Percentiles rank a stretch among this genome's conserved stretches.
Conservation (phyloP, 306 rosid genomes). For the Cucurbita moschata region DNA sequence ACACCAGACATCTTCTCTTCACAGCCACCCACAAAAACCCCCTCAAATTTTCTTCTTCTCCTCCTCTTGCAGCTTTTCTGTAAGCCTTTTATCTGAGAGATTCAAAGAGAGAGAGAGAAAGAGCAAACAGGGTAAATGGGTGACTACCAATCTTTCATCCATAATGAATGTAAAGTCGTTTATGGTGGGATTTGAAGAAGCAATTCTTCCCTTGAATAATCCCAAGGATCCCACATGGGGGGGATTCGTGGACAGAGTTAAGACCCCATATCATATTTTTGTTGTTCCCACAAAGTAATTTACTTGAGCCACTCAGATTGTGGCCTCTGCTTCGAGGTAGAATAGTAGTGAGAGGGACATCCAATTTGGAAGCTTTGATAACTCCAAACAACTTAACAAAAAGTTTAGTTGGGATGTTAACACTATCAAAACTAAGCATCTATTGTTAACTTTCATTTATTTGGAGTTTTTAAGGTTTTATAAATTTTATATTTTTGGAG, state of each 20-base stretch:
- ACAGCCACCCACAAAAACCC: slow-evolving; percentile 49
- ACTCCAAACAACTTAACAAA: not conserved
- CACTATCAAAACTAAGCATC: not conserved
- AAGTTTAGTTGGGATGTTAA: not conserved
- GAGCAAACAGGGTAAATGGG: not conserved
- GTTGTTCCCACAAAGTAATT: not conserved
- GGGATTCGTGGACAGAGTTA: slow-evolving; percentile 1
- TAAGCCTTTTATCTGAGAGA: not conserved
- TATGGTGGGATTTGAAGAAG: not conserved
- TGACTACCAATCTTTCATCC: not conserved
- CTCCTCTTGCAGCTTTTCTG: not conserved
- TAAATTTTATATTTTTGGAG: not conserved
- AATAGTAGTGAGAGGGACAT: not conserved
- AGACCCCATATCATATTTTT: not conserved
- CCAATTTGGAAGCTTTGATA: not conserved
- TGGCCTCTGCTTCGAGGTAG: not conserved
- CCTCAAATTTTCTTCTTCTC: not conserved
- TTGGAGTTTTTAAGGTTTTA: not conserved
- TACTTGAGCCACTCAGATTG: not conserved
- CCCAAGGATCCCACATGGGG: slow-evolving; percentile 2
- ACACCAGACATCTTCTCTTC: slow-evolving; percentile 26
- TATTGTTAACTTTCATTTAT: not conserved
- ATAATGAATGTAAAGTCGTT: not conserved
- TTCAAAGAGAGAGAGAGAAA: not conserved
- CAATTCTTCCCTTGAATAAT: not conserved